Evolutionary conservation across 306 rosid genomes (phyloP).

Genomic region (Ormosia semicastrata): DNA sequence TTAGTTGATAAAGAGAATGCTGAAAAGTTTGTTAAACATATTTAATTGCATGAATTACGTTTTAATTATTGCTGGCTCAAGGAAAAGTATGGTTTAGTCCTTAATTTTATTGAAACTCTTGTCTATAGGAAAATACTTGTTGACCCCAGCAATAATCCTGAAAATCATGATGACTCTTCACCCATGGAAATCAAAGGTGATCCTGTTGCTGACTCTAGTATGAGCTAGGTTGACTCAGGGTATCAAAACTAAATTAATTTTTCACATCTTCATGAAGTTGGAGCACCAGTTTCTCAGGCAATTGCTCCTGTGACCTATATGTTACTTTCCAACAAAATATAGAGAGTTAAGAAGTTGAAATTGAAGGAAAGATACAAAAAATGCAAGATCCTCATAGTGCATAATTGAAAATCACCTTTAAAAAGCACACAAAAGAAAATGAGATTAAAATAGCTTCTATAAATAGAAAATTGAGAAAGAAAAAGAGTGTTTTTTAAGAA

Average conservation of each 20-base stretch:
- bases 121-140: slow-evolving; percentile 58
- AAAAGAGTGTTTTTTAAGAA: too few relatives aligned
- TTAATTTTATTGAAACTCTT: background rate
- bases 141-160: slow-evolving; percentile 36
- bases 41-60: background rate
- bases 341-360: too few relatives aligned
- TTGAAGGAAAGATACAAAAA: too few relatives aligned
- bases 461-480: too few relatives aligned
- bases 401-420: too few relatives aligned
- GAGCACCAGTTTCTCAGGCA: slow-evolving; percentile 52
- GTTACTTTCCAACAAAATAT: slow-evolving; percentile 35
- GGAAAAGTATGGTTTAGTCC: background rate
- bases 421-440: too few relatives aligned
- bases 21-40: slow-evolving; percentile 7
- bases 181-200: slow-evolving; percentile 60
- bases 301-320: slow-evolving; percentile 79
- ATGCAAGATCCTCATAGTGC: too few relatives aligned
- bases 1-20: too few relatives aligned
- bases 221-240: background rate
- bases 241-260: background rate
- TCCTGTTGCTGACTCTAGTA: background rate
- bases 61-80: background rate
- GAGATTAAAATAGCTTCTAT: too few relatives aligned
- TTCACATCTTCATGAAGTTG: slow-evolving; percentile 64
- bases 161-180: slow-evolving; percentile 30